These are phyloP conservation scores for Podila minutissima DNA, from an alignment of 192 early-diverging fungal species.

Conservation along the genomic window DNA sequence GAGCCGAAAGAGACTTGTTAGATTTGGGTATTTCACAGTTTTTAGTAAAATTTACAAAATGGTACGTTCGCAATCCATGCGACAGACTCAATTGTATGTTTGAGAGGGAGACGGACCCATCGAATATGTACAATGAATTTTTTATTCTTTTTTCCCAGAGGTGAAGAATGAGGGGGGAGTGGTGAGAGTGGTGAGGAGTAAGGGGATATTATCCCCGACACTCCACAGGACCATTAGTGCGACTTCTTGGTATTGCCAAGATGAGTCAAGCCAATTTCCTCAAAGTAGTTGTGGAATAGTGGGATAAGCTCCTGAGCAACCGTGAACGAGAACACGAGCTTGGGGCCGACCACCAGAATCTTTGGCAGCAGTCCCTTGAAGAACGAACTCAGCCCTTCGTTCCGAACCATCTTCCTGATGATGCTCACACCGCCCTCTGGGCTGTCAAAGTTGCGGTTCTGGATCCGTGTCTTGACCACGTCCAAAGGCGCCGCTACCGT, in stretches of 20 bases:
- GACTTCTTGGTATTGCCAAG: slow-evolving; percentile 23
- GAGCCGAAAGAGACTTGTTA: no score
- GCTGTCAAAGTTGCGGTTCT: slow-evolving; percentile 87
- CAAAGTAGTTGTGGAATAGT: slow-evolving; percentile 62
- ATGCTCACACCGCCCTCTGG: slow-evolving; percentile 89
- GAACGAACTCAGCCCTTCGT: slow-evolving; percentile 92
- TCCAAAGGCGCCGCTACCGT: slow-evolving; percentile 95
- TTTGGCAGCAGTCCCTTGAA: slow-evolving; percentile 94
- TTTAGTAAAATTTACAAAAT: no score
- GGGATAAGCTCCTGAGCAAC: slow-evolving; percentile 94
- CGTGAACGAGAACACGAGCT: slow-evolving; percentile 96
- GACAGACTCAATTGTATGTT: no score
- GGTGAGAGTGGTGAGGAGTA: no score
- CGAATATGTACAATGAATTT: no score
- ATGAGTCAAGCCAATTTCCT: slow-evolving; percentile 22
- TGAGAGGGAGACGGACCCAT: no score
- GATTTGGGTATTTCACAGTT: no score
- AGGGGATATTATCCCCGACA: no score
- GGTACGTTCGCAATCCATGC: no score
- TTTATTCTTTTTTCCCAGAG: no score
- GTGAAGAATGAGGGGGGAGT: no score
- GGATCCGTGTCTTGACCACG: slow-evolving; percentile 99
- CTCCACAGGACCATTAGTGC: neutral
- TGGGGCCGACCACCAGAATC: slow-evolving; percentile 89
- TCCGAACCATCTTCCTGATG: slow-evolving; percentile 85